Evolutionary conservation across 164 flowering plant genomes (phyloP).

Genomic region (Dillenia suffruticosa): DNA sequence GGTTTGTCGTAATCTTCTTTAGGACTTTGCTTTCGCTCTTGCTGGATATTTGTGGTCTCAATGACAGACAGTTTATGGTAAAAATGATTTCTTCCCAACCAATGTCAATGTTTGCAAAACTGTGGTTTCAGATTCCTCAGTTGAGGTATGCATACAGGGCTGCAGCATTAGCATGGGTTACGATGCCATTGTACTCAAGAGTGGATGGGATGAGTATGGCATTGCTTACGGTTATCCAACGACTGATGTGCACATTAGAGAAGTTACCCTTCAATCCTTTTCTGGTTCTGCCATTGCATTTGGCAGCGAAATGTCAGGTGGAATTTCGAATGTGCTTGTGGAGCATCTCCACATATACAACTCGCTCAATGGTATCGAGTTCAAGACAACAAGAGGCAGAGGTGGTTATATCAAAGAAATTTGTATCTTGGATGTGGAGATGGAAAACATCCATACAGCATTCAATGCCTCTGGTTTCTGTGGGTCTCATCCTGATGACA

Average conservation of each 20-base stretch:
- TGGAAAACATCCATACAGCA: slow-evolving; percentile 41
- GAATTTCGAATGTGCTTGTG: slow-evolving; percentile 42
- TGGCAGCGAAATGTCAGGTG: slow-evolving; percentile 86
- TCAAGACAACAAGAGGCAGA: slow-evolving; percentile 54
- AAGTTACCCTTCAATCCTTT: slow-evolving; percentile 33
- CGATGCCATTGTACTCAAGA: slow-evolving; percentile 62
- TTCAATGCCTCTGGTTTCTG: slow-evolving; percentile 37
- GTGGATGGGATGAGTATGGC: slow-evolving; percentile 87
- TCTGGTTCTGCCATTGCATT: slow-evolving; percentile 58
- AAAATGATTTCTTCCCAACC: too few species aligned
- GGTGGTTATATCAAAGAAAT: slow-evolving; percentile 56
- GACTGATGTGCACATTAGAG: slow-evolving; percentile 36
- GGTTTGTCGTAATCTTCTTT: slow-evolving; percentile 28
- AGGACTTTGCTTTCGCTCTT: too few species aligned
- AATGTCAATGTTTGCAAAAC: too few species aligned
- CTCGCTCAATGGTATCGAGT: slow-evolving; percentile 39
- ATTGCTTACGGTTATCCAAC: slow-evolving; percentile 55
- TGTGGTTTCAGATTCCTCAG: slow-evolving; percentile 56
- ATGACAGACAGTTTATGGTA: too few species aligned
- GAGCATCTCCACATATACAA: slow-evolving; percentile 32
- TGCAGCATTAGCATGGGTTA: slow-evolving; percentile 53
- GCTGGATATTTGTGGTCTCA: too few species aligned
- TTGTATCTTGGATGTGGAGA: slow-evolving; percentile 29
- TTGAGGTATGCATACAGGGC: slow-evolving; percentile 56
- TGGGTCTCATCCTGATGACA: slow-evolving; percentile 54